Percentiles rank a stretch among this genome's conserved stretches.
phyloP scores from a whole-genome alignment of 805 yeast genomes.

The Hanseniaspora lindneri region DNA sequence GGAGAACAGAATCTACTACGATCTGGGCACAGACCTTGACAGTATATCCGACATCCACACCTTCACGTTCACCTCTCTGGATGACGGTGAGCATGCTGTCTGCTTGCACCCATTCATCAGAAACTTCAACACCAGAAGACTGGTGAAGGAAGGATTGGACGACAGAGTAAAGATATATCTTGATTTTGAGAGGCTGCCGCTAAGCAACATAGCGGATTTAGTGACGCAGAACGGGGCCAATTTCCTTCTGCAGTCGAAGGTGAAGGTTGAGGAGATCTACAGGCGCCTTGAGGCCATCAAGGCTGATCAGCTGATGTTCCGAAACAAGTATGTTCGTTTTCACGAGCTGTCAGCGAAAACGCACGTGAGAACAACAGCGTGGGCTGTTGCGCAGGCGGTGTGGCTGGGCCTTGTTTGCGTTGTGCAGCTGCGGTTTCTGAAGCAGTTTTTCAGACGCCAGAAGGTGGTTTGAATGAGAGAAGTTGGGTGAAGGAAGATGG shows the following conservation, averaged over 20 bases:
- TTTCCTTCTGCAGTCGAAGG: slow-evolving; percentile 34
- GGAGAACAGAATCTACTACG: background rate
- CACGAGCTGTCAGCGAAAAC: slow-evolving; percentile 68
- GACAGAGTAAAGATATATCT: slow-evolving; percentile 55
- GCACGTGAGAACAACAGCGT: slow-evolving; percentile 56
- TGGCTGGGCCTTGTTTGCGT: slow-evolving; percentile 59
- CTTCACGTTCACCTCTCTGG: slow-evolving; percentile 71
- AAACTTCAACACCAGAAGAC: background rate
- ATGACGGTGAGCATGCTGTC: slow-evolving; percentile 72
- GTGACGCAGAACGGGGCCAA: slow-evolving; percentile 42
- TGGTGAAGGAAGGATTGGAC: slow-evolving; percentile 3
- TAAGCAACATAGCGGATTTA: slow-evolving; percentile 47
- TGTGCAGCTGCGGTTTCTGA: slow-evolving; percentile 67
- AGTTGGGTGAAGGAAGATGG: too few species aligned
- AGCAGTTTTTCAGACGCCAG: slow-evolving; percentile 74
- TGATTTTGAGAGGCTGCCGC: slow-evolving; percentile 59
- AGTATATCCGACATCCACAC: slow-evolving; percentile 44
- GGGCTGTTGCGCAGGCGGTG: slow-evolving; percentile 62
- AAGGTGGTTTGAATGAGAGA: slow-evolving; percentile 41
- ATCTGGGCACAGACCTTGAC: slow-evolving; percentile 16
- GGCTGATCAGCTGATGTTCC: slow-evolving; percentile 52
- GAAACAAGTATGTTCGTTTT: slow-evolving; percentile 60
- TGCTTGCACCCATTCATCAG: slow-evolving; percentile 44
- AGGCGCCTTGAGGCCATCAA: slow-evolving; percentile 47
- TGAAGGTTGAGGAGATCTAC: slow-evolving; percentile 45